Percentiles rank a stretch among this genome's conserved stretches.
Conservation (phyloP, 2,329 filamentous ascomycete species). For the Amauroascus niger region DNA sequence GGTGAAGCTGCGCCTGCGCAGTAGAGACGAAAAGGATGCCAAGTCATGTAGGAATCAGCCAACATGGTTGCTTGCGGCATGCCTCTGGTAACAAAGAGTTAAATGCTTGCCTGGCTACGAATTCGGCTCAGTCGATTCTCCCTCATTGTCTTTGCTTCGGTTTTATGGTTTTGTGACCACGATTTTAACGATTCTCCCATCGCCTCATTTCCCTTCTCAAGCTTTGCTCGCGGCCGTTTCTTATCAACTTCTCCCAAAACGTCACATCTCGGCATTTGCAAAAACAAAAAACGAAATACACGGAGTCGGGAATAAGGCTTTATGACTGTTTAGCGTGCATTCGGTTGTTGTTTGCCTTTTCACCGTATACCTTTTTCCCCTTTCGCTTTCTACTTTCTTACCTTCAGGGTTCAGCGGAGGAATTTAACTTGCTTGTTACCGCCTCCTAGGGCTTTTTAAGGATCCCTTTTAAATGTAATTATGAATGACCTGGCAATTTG, state of each 20-base stretch:
- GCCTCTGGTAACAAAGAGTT: neutral
- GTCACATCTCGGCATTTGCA: slow-evolving; percentile 1
- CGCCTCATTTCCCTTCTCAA: neutral
- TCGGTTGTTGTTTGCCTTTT: neutral
- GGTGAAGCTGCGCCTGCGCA: slow-evolving; percentile 17
- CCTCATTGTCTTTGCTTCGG: neutral
- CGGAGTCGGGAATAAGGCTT: neutral
- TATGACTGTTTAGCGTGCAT: slow-evolving; percentile 12
- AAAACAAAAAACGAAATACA: slow-evolving; percentile 3
- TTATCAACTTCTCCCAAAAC: neutral
- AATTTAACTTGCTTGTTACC: neutral
- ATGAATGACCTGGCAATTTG: slow-evolving; percentile 1
- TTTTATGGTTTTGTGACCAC: neutral
- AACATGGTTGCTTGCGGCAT: neutral
- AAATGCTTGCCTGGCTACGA: neutral
- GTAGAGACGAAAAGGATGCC: neutral
- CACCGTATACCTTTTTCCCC: neutral
- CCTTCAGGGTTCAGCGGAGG: neutral
- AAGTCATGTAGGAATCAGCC: neutral
- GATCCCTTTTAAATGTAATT: slow-evolving; percentile 2
- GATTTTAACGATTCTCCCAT: neutral
- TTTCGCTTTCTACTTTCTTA: neutral
- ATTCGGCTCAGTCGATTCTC: neutral
- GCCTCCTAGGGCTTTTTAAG: neutral
- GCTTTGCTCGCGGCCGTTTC: neutral